Evolutionary conservation across 2,329 filamentous ascomycete genomes (phyloP), one percentile per base, ranked within the genome.

Genomic region (Alternaria gaisen): DNA sequence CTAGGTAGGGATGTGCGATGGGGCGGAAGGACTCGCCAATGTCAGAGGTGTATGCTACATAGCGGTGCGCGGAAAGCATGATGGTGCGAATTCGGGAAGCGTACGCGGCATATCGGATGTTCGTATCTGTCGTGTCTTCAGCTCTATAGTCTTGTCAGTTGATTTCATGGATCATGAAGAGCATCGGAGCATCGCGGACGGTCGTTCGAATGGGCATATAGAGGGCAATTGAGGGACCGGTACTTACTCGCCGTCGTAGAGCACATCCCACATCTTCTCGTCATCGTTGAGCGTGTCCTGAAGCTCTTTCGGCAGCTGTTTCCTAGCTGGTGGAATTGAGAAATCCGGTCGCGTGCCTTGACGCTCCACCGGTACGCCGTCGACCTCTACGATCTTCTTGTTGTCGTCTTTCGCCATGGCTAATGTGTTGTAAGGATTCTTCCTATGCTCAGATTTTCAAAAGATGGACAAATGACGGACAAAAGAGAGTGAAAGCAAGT

Each of bases 21-120:
- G 95, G 95, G 2, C 95, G 88, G 81, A 99, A 99, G 0, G 92
- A 96, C 80, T 99, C 95, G 77, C 95, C 95, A 66, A 99, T 94
- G 73, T 98, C 94, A 20, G 90, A 94, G 0, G 95, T 98, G 79
- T 99, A 99, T 58, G 95, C 95, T 50, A 99, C 93, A 75, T 99
- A 99, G 73, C 95, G 90, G 74, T 98, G 95, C 4, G 94, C 94
- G 16, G 91, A 93, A 69, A 94, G 83, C 73, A 99, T 88, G 68
- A 98, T 91, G 8, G 94, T 97, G 63, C 92, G 89, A 64, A 95
- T 82, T 50, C 95, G 90, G 61, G 90, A 88, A 48, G 93, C 92
- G 81, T 99, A 99, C 69, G 91, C 95, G 58, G 94, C 94, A 81
- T 98, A 99, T 73, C 95, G 91, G 73, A 97, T 83, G 69, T 88